phyloP scores from a whole-genome alignment of 345 rosid species.

The Microthlaspi erraticum region DNA sequence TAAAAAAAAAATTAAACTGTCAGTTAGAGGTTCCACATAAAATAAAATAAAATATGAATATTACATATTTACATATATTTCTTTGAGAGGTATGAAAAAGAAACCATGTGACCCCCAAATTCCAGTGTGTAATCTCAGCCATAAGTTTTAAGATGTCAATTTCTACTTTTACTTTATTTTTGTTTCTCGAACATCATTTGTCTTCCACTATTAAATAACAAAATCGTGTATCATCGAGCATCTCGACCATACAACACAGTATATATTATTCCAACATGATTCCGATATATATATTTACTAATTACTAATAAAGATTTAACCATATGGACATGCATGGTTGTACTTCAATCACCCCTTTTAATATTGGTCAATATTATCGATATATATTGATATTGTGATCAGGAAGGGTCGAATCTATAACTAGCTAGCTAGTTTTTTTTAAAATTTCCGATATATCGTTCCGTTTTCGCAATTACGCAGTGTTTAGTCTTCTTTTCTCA shows the following conservation, averaged over 20 bases:
- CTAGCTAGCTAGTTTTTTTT: not conserved
- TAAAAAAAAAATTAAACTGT: not conserved
- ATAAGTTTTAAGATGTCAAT: conserved; percentile 37
- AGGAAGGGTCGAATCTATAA: not conserved
- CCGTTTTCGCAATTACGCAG: not conserved
- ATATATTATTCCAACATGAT: not conserved
- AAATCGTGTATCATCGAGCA: conserved; percentile 2
- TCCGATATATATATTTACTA: not conserved
- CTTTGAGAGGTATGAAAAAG: not conserved
- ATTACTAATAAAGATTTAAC: not conserved
- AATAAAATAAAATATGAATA: too few species aligned
- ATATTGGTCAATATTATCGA: not conserved
- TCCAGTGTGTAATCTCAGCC: conserved; percentile 25
- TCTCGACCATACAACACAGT: not conserved
- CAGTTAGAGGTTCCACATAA: too few species aligned
- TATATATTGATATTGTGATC: not conserved
- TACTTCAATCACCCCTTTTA: not conserved
- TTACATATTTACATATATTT: too few species aligned
- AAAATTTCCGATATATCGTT: too few species aligned
- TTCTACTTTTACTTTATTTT: conserved; percentile 21
- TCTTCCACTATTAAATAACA: not conserved
- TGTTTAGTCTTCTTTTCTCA: not conserved
- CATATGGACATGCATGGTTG: not conserved
- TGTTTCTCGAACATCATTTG: conserved; percentile 5
- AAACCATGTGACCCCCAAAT: conserved; percentile 37